Base-by-base conservation (phyloP, 2,329 filamentous ascomycete species). In the Venturia oleaginea region DNA sequence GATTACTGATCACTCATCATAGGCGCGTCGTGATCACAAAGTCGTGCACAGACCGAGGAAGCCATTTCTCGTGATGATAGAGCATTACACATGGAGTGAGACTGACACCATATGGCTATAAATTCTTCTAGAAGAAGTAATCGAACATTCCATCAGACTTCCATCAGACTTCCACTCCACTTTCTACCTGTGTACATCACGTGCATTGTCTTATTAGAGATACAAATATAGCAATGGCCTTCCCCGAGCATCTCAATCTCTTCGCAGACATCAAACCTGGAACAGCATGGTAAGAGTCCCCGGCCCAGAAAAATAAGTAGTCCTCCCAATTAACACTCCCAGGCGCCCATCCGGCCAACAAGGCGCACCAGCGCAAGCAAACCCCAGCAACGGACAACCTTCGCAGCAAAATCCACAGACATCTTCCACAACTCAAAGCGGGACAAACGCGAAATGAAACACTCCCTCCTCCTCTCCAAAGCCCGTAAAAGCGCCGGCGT, bases 371-470 rank as follows among this genome's bases (percentile, higher is more conserved):
- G 32, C 48, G 62, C 51, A 57, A 51, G 24, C 38, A 51, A 46
- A 11, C 37, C 59, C 24, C n/a, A n/a, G n/a, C 62, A 55, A 27
- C 63, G 63, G 37, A 61, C 63, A 60, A 61, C 27, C 63, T 64
- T 63, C 30, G 34, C 51, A 19, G 30, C 60, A 27, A 43, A 30
- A n/a, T 24, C 32, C 40, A 22, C 19, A 27, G 46, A 48, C 64
- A 57, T 74, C 66, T 92, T 93, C 76, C 79, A 86, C 66, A 83
- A 86, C 64, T 86, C 83, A 67, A 97, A 97, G 77, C 87, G 84
- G 72, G 90, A 95, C 79, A 96, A 93, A 79, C 89, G 88, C 30
- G 79, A 82, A 40, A 90, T 95, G 70, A 92, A 92, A 73, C 91
- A 91, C 80, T 88, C 89, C 0, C 78, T 86, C 17, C 91, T 97